phyloP scores from a whole-genome alignment of 345 rosid genomes.

The Dipteronia dyeriana region DNA sequence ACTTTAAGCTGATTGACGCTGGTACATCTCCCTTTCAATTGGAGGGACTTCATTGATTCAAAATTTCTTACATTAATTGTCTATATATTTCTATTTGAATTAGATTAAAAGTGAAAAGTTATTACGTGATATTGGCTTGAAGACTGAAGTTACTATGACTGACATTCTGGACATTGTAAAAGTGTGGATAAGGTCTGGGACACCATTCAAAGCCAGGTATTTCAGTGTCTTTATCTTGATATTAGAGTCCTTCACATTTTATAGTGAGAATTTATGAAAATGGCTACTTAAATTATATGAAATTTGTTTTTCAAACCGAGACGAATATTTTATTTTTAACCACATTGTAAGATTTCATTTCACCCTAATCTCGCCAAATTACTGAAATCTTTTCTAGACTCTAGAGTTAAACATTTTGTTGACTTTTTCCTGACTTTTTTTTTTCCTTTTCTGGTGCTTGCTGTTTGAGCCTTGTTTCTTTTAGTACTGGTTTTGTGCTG shows the following conservation, averaged over 20 bases:
- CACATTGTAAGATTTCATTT: too few relatives aligned
- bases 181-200: slow-evolving; percentile 54
- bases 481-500: background rate
- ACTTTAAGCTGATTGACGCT: background rate
- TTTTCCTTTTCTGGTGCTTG: background rate
- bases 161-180: slow-evolving; percentile 60
- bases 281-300: too few relatives aligned
- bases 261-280: too few relatives aligned
- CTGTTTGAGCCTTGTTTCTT: background rate
- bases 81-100: slow-evolving; percentile 28
- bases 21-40: background rate
- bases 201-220: slow-evolving; percentile 77
- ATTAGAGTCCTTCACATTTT: background rate
- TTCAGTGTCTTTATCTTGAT: background rate
- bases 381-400: too few relatives aligned
- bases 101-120: slow-evolving; percentile 73
- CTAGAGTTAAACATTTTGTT: too few relatives aligned
- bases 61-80: background rate
- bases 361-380: too few relatives aligned
- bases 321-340: too few relatives aligned
- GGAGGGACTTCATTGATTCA: background rate
- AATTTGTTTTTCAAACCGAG: too few relatives aligned
- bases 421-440: too few relatives aligned
- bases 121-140: slow-evolving; percentile 65
- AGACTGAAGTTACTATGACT: slow-evolving; percentile 60